Evolutionary conservation across 2,329 filamentous ascomycete genomes (phyloP).

Genomic region (Pezicula carpinea): DNA sequence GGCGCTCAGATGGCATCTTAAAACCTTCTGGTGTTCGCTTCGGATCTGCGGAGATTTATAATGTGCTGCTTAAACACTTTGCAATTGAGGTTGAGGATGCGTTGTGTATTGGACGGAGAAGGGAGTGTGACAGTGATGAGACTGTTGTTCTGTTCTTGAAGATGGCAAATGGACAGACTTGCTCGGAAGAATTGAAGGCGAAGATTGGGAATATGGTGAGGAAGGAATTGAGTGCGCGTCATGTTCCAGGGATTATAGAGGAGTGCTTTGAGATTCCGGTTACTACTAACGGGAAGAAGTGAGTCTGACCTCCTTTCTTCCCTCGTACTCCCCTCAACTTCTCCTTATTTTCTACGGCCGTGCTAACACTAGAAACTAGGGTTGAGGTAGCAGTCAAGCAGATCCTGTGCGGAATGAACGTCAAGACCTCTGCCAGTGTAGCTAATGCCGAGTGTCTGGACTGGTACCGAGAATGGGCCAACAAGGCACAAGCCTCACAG

Average conservation of each 20-base stretch:
- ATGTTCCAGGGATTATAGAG: slow-evolving; percentile 81
- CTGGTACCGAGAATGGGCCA: slow-evolving; percentile 81
- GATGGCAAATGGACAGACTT: slow-evolving; percentile 46
- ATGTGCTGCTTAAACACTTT: slow-evolving; percentile 83
- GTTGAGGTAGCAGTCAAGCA: slow-evolving; percentile 96
- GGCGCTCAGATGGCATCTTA: slow-evolving; percentile 84
- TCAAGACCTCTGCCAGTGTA: slow-evolving; percentile 90
- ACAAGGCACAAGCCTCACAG: slow-evolving; percentile 21
- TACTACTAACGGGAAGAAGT: slow-evolving; percentile 95
- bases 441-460: slow-evolving; percentile 83
- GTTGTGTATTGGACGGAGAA: slow-evolving; percentile 79
- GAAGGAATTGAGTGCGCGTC: slow-evolving; percentile 77
- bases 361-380: slow-evolving; percentile 35
- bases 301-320: slow-evolving; percentile 32
- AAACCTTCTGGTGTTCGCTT: slow-evolving; percentile 92
- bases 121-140: slow-evolving; percentile 25
- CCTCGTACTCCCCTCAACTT: not conserved
- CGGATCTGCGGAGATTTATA: slow-evolving; percentile 93
- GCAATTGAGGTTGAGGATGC: slow-evolving; percentile 75
- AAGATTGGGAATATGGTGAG: slow-evolving; percentile 66
- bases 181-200: slow-evolving; percentile 55
- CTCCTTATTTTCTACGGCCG: not conserved
- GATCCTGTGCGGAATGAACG: slow-evolving; percentile 80
- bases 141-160: slow-evolving; percentile 79
- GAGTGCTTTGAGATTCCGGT: slow-evolving; percentile 77